Percentiles rank a stretch among this genome's conserved stretches.
phyloP scores from a whole-genome alignment of 768 basidiomycete genomes.

The Lentinus tigrinus region DNA sequence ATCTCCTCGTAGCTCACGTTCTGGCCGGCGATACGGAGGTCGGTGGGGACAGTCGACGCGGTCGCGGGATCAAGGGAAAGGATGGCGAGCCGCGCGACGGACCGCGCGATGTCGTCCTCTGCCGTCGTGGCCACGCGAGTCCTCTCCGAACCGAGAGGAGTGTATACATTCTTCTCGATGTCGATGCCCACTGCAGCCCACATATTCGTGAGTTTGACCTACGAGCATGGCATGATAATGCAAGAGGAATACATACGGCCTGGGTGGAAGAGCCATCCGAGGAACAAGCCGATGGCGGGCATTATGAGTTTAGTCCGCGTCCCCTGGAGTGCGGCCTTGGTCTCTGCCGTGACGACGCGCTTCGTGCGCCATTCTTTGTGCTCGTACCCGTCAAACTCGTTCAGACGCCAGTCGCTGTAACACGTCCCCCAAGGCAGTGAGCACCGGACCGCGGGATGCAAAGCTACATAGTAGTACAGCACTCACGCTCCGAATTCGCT shows the following conservation, averaged over 20 bases:
- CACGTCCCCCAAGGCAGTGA: not conserved
- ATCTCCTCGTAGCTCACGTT: conserved; percentile 14
- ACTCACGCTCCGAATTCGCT: conserved; percentile 24
- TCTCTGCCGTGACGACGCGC: conserved; percentile 1
- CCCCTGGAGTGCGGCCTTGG: not conserved
- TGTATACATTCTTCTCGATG: conserved; percentile 16
- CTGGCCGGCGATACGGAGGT: conserved; percentile 20
- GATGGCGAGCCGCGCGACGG: conserved; percentile 18
- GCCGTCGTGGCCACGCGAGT: conserved; percentile 13
- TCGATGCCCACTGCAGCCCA: conserved; percentile 23
- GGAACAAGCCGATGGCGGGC: conserved; percentile 11
- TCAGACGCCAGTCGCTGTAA: conserved; percentile 17
- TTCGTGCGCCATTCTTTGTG: conserved; percentile 9
- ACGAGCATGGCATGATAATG: not conserved
- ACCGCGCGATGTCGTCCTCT: conserved; percentile 19
- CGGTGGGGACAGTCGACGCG: conserved; percentile 16
- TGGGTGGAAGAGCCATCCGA: not conserved
- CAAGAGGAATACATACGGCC: not conserved
- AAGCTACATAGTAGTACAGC: too few species aligned
- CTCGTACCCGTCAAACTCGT: conserved; percentile 19
- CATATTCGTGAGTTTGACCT: not conserved
- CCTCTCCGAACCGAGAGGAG: conserved; percentile 17
- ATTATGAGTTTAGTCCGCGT: conserved; percentile 14
- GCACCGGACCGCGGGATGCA: not conserved
- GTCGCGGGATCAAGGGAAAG: conserved; percentile 15